Base-by-base conservation (phyloP, 805 yeast species). In the Monosporozyma servazzii region DNA sequence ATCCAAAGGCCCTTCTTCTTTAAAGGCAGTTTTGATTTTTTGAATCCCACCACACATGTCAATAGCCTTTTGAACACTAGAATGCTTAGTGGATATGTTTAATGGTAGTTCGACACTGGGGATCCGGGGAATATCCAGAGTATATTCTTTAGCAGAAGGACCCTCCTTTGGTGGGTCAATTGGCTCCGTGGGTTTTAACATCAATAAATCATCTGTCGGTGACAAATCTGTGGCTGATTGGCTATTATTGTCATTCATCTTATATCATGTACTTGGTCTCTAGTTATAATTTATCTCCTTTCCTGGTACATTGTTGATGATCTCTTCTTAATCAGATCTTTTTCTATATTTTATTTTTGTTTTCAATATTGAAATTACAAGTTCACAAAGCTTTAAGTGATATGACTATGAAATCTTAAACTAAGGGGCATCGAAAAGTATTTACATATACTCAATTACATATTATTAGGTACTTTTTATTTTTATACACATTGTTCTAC, bases 81-180 rank as follows among this genome's bases (percentile, higher is more conserved):
- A 55, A n/a, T 53, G 62, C 10, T 55, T 51, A 3, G 60, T 31
- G 13, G 63, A 73, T 7, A 90, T 90, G 17, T 75, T 73, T 30
- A 88, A 68, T 0, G 97, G 97, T 53, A 85, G 75, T 61, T 90
- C 97, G 17, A 90, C 77, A 2, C 90, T 78, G 4, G 86, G 75
- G 23, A 81, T 80, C 58, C 82, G 81, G 8, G 95, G 93, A 1
- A 86, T 74, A 57, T 86, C 93, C 61, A 87, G 66, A 10, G 85
- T 76, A 61, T 76, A 77, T 56, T 76, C 78, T 46, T 75, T 74
- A 1, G 86, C 87, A 18, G 59, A 17, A 2, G 55, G 52, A 2
- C 54, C 54, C 31, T 42, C 43, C n/a, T 47, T 25, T 31, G 25
- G 51, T 15, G 40, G 36, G 30, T 45, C 40, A 18, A 21, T 21